Evolutionary conservation across 2,329 filamentous ascomycete species (phyloP).

Genomic region (Talaromyces sp.): DNA sequence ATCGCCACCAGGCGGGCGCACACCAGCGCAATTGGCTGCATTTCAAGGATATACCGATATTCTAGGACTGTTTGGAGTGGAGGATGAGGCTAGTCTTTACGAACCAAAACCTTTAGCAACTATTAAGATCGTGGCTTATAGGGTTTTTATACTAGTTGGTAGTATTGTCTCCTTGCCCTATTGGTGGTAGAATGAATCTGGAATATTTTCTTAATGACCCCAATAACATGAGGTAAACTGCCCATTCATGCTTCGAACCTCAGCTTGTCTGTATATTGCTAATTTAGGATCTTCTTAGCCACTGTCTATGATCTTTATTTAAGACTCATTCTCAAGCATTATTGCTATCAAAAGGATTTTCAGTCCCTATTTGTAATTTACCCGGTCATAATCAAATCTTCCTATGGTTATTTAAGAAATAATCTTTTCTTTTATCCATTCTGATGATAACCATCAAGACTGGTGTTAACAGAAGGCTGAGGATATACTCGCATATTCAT

Average conservation of each 20-base stretch:
- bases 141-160: background rate
- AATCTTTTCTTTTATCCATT: background rate
- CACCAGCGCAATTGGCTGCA: background rate
- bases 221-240: background rate
- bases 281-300: background rate
- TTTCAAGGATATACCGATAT: background rate
- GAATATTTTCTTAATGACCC: background rate
- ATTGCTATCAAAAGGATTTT: background rate
- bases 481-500: too few relatives aligned
- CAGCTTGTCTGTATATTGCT: background rate
- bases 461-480: too few relatives aligned
- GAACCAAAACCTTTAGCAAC: background rate
- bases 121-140: background rate
- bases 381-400: background rate
- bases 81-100: background rate
- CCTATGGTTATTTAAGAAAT: background rate
- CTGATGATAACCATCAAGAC: background rate
- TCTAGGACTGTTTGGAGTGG: background rate
- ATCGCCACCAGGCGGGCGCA: background rate
- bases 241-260: background rate
- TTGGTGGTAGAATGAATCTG: background rate
- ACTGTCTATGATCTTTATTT: background rate
- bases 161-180: background rate
- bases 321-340: background rate
- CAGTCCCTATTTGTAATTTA: background rate